Percentiles rank a stretch among this genome's conserved stretches.
Conservation (phyloP, 768 basidiomycete genomes). For the Crucibulum laeve region DNA sequence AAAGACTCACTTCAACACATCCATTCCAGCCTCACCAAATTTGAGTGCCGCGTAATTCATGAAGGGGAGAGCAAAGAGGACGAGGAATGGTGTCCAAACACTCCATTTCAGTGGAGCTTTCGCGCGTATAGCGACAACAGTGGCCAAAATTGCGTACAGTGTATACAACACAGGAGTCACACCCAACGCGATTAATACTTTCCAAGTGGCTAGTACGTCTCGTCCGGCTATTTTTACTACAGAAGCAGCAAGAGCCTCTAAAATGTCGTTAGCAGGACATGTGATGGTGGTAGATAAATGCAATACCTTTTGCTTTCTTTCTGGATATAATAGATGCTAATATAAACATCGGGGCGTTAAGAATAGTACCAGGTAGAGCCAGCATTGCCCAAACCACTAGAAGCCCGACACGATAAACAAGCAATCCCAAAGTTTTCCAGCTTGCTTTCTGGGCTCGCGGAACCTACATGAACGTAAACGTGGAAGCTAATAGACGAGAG, state of each 20-base stretch:
- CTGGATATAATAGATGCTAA: conserved; percentile 84
- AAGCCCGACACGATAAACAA: conserved; percentile 78
- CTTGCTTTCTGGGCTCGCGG: conserved; percentile 81
- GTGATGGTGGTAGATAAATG: neutral
- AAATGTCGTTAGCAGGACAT: conserved; percentile 2
- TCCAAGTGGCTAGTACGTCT: conserved; percentile 98
- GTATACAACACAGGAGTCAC: conserved; percentile 83
- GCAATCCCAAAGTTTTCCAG: conserved; percentile 82
- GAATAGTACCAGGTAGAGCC: conserved; percentile 84
- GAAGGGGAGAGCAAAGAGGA: conserved; percentile 72
- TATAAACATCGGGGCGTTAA: conserved; percentile 93
- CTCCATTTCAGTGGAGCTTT: conserved; percentile 58
- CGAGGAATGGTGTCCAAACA: conserved; percentile 73
- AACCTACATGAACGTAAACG: conserved; percentile 42
- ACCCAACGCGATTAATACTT: conserved; percentile 91
- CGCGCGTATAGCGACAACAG: conserved; percentile 64
- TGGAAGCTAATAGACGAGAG: conserved; percentile 2
- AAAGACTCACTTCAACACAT: conserved; percentile 81
- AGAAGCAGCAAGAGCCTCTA: conserved; percentile 95
- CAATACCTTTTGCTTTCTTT: conserved; percentile 79
- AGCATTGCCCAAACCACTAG: conserved; percentile 78
- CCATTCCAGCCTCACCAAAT: conserved; percentile 97
- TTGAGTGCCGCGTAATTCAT: conserved; percentile 93
- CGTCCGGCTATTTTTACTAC: conserved; percentile 93
- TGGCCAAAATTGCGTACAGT: conserved; percentile 79